Percentiles rank a stretch among this genome's conserved stretches.
These are phyloP conservation scores for Discostella stelligeroides DNA, from an alignment of 108 stramenopile genomes.

Conservation along the genomic window DNA sequence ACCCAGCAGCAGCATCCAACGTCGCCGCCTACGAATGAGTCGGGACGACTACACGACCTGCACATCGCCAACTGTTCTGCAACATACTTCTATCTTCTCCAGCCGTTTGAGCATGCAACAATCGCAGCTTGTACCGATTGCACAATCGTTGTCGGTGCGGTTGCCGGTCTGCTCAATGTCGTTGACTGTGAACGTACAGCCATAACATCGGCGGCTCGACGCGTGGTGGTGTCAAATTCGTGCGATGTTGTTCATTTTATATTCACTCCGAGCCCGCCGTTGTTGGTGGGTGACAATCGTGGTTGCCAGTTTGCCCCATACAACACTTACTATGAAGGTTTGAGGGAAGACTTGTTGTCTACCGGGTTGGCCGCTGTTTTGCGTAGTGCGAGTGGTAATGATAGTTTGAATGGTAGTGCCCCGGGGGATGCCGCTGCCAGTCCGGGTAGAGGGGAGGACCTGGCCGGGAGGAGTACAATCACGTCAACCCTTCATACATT, in stretches of 20 bases:
- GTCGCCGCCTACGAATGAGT: slow-evolving; percentile 12
- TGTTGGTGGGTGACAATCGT: slow-evolving; percentile 88
- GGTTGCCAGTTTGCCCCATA: slow-evolving; percentile 89
- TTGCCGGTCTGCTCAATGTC: slow-evolving; percentile 85
- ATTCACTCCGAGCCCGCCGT: slow-evolving; percentile 84
- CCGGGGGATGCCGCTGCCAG: slow-evolving; percentile 35
- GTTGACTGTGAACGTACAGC: slow-evolving; percentile 86
- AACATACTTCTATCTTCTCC: slow-evolving; percentile 89
- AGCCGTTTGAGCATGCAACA: slow-evolving; percentile 88
- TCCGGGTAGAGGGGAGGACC: slow-evolving; percentile 32
- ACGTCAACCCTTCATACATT: slow-evolving; percentile 63
- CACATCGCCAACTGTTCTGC: slow-evolving; percentile 87
- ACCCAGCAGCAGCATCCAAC: slow-evolving; percentile 9
- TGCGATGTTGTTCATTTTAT: slow-evolving; percentile 67
- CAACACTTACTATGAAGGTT: slow-evolving; percentile 88
- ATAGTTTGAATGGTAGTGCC: slow-evolving; percentile 10
- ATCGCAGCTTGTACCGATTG: slow-evolving; percentile 89
- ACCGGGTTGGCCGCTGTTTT: slow-evolving; percentile 83
- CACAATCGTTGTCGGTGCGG: slow-evolving; percentile 96
- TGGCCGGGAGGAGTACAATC: slow-evolving; percentile 33
- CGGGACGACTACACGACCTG: slow-evolving; percentile 77
- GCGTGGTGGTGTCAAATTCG: slow-evolving; percentile 80
- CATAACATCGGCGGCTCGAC: slow-evolving; percentile 74
- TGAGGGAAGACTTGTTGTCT: slow-evolving; percentile 82
- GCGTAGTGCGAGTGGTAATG: slow-evolving; percentile 16